Evolutionary conservation across 768 basidiomycete species (phyloP), one percentile per base, ranked within the genome.

Genomic region (Nidularia pulvinata): DNA sequence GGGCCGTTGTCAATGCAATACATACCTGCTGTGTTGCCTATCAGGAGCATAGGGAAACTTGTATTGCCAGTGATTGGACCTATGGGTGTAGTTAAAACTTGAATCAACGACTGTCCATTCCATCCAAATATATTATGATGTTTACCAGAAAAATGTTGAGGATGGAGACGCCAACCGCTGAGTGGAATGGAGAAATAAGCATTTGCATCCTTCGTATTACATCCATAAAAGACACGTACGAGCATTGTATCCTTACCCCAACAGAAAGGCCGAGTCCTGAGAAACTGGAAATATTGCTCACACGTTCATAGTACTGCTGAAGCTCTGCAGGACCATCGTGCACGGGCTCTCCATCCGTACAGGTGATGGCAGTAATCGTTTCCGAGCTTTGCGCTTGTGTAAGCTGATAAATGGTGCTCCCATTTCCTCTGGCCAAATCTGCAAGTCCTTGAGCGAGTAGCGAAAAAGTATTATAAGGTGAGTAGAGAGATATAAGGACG

Each of bases 21-120:
- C 62, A 13, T 46, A 72, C 72, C 73, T 37, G 69, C 70, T 7
- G 73, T 75, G 52, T 77, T 77, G 0, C 75, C 75, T 36, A 77
- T 66, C 19, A 76, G 46, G 0, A 77, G 61, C 7, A 77, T 57
- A 1, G 76, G 76, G 54, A 67, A 61, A 52, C 73, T 75, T 10
- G 75, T 76, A 46, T 72, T 73, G 7, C 57, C 70, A 14, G 55
- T 52, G 49, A 76, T 68, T 7, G 72, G 70, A 35, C 73, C 74
- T 68, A 53, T 45, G 46, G n/a, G n/a, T n/a, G n/a, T n/a, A n/a
- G n/a, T n/a, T n/a, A n/a, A n/a, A n/a, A n/a, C n/a, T n/a, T n/a
- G n/a, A n/a, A n/a, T n/a, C n/a, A n/a, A n/a, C n/a, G n/a, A n/a
- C n/a, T n/a, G n/a, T n/a, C n/a, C n/a, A n/a, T n/a, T n/a, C n/a